phyloP scores from a whole-genome alignment of 2,329 filamentous ascomycete genomes.

The Alternaria sp. region DNA sequence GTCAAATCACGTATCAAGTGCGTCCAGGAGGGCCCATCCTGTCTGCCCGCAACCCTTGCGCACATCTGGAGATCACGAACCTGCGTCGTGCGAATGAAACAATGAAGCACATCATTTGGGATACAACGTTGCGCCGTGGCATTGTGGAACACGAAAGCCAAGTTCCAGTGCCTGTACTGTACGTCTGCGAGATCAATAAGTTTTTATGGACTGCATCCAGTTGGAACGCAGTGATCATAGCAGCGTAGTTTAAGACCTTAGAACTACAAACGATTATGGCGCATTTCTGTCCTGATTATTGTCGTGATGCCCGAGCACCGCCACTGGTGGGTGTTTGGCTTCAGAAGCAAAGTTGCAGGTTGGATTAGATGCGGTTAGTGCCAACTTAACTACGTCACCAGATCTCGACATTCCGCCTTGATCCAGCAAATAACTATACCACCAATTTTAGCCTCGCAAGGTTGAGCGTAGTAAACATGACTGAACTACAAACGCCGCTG shows the following conservation, averaged over 20 bases:
- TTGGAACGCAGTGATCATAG: not conserved
- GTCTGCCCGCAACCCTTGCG: constrained; percentile 8
- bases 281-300: not conserved
- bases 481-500: constrained; percentile 28
- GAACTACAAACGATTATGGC: not conserved
- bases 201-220: not conserved
- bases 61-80: constrained; percentile 7
- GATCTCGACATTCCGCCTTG: not conserved
- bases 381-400: constrained; percentile 18
- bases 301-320: not conserved
- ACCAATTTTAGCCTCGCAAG: constrained; percentile 1
- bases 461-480: constrained; percentile 7
- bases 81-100: not conserved
- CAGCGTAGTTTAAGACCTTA: not conserved
- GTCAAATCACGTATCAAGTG: constrained; percentile 7
- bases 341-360: not conserved
- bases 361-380: constrained; percentile 12
- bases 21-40: constrained; percentile 1
- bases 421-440: not conserved
- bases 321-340: not conserved
- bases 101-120: not conserved
- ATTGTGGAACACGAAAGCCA: not conserved
- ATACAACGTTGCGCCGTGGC: not conserved
- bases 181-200: not conserved
- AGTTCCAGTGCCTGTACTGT: not conserved